Conservation (phyloP, 495 filamentous ascomycete species). For the Annulohypoxylon stygium region DNA sequence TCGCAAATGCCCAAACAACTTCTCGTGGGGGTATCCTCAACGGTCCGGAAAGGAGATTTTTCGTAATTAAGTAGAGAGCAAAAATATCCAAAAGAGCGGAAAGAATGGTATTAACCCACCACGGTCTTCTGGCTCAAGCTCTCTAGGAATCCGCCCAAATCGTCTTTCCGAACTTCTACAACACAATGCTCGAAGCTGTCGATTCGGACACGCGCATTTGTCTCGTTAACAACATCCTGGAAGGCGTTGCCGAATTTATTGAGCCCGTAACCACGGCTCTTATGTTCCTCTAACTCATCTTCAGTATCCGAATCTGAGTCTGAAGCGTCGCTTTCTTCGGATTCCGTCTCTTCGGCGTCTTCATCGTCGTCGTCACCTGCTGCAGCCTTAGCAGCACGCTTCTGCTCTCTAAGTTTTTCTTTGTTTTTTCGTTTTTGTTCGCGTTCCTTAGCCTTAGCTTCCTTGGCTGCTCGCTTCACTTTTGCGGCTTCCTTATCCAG, state of each 20-base stretch:
- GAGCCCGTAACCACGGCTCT: slow-evolving; percentile 73
- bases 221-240: slow-evolving; percentile 93
- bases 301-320: slow-evolving; percentile 67
- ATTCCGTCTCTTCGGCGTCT: slow-evolving; percentile 68
- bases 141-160: slow-evolving; percentile 91
- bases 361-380: slow-evolving; percentile 69
- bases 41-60: slow-evolving; percentile 13
- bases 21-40: slow-evolving; percentile 24
- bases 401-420: slow-evolving; percentile 72
- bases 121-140: slow-evolving; percentile 91
- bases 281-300: slow-evolving; percentile 69
- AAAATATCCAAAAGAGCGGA: neutral
- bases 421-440: slow-evolving; percentile 70
- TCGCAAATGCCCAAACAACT: slow-evolving; percentile 25
- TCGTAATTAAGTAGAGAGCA: slow-evolving; percentile 19
- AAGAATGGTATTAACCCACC: slow-evolving; percentile 70
- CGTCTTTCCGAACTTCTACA: slow-evolving; percentile 95
- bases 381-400: slow-evolving; percentile 60
- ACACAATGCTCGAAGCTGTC: slow-evolving; percentile 98
- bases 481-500: slow-evolving; percentile 73
- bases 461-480: slow-evolving; percentile 68
- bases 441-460: slow-evolving; percentile 71
- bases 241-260: slow-evolving; percentile 96
- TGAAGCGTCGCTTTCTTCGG: slow-evolving; percentile 67
- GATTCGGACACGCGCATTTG: slow-evolving; percentile 87